phyloP scores from a whole-genome alignment of 176 grass and related monocot genomes.

The Aegilops tauschii region DNA sequence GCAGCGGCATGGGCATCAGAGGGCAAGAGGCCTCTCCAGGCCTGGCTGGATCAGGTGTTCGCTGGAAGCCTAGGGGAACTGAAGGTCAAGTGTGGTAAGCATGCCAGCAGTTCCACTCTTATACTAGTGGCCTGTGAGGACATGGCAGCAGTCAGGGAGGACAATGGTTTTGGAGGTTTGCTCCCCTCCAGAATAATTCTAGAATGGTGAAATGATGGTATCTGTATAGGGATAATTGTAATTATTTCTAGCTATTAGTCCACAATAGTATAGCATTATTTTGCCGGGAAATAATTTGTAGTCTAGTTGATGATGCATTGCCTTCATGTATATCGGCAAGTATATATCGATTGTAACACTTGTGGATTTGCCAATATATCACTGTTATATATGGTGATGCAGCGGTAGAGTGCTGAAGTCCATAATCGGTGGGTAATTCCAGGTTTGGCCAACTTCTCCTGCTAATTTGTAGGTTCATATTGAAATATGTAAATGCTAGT shows the following conservation, averaged over 20 bases:
- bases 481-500: neutral
- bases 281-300: constrained; percentile 12
- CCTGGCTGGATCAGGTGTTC: constrained; percentile 70
- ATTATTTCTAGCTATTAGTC: constrained; percentile 48
- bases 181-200: constrained; percentile 80
- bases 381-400: neutral
- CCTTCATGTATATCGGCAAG: constrained; percentile 4
- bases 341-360: constrained; percentile 17
- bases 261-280: constrained; percentile 42
- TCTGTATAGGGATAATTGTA: constrained; percentile 64
- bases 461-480: neutral
- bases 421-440: neutral
- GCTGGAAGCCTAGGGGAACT: constrained; percentile 55
- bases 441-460: neutral
- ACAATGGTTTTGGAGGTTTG: constrained; percentile 31
- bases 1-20: constrained; percentile 55
- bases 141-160: constrained; percentile 4
- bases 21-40: constrained; percentile 32
- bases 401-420: neutral
- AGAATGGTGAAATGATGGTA: constrained; percentile 28
- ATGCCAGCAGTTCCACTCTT: constrained; percentile 31
- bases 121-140: constrained; percentile 68
- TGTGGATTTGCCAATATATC: constrained; percentile 17
- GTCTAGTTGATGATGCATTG: constrained; percentile 5
- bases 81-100: constrained; percentile 48